Evolutionary conservation across 1,284 basidiomycete genomes (phyloP), one percentile per base, ranked within the genome.

Genomic region (Rhodotorula sp.): DNA sequence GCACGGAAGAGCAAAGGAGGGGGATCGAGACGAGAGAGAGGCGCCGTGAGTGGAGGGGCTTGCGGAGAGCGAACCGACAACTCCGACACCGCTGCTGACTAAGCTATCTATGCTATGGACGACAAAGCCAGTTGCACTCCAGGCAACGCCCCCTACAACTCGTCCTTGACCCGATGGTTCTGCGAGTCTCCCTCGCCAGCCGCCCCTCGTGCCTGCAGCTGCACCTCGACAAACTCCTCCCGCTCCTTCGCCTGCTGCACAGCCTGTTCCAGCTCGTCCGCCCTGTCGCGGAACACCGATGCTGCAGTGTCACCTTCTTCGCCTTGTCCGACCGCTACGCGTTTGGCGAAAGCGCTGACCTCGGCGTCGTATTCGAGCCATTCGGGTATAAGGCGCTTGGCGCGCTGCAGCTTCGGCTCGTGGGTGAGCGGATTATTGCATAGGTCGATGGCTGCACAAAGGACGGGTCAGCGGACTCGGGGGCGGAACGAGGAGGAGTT

Each of bases 391-490:
- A 94, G 88, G 50, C 94, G 86, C 40, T 79, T 76, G 1, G 95
- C 96, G 46, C 95, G 86, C 15, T 88, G 86, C 15, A 99, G 84
- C 80, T 99, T 99, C 4, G 94, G 94, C 79, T 98, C 94, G 55
- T 77, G 74, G 20, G 80, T 82, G 78, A 81, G 58, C 24, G 71
- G 64, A 28, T 61, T 57, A 69, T 68, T 57, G 59, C 62, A 63
- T 3, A 70, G 57, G 48, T 71, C 71, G 47, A 66, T 67, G 22
- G 68, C 68, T 70, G 58, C 47, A 11, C 24, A 13, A 2, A 15
- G 31, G 15, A 40, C 0, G 48, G 28, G 28, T 34, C 28, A 24
- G 34, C 4, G n/a, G n/a, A n/a, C n/a, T n/a, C n/a, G n/a, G 20
- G 26, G 18, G 51, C 37, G 6, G 18, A 10, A 11, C 5, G 15